A percentile compares a stretch with the other conserved stretches of the same genome.
Evolutionary conservation across 192 early-diverging fungal species (phyloP).

Genomic region (Entomortierella parvispora): DNA sequence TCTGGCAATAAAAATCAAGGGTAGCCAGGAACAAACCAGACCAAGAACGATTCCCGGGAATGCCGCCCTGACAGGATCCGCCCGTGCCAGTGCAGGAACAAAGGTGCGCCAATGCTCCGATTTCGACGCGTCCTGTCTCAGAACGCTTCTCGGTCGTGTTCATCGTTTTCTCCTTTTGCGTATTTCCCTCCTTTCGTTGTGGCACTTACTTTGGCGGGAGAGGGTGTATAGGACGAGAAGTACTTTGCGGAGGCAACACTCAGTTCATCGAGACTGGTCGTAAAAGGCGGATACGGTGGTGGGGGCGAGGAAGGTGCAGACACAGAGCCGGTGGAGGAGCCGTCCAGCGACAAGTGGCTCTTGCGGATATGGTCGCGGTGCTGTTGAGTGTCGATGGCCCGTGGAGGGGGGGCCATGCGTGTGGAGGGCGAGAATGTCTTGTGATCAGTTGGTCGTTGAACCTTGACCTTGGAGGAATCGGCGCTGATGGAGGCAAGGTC

Average conservation of each 20-base stretch:
- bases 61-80: no score
- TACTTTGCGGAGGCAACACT: conserved; percentile 7
- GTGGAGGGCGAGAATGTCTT: neutral
- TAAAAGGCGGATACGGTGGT: neutral
- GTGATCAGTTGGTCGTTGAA: neutral
- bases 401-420: neutral
- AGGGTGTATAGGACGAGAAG: conserved; percentile 18
- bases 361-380: neutral
- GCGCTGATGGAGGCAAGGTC: no score
- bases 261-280: conserved; percentile 5
- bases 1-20: no score
- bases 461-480: no score
- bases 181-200: neutral
- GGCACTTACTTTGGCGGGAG: conserved; percentile 31
- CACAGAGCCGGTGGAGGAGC: neutral
- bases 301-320: conserved; percentile 10
- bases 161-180: no score
- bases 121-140: no score
- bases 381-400: neutral
- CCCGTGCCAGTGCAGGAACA: no score
- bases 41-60: no score
- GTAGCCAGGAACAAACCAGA: no score
- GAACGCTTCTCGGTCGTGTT: no score
- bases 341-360: neutral
- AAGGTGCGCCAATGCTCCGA: no score